These are phyloP conservation scores for Dalechampia spathulata DNA, from an alignment of 441 rosid genomes.

Conservation along the genomic window DNA sequence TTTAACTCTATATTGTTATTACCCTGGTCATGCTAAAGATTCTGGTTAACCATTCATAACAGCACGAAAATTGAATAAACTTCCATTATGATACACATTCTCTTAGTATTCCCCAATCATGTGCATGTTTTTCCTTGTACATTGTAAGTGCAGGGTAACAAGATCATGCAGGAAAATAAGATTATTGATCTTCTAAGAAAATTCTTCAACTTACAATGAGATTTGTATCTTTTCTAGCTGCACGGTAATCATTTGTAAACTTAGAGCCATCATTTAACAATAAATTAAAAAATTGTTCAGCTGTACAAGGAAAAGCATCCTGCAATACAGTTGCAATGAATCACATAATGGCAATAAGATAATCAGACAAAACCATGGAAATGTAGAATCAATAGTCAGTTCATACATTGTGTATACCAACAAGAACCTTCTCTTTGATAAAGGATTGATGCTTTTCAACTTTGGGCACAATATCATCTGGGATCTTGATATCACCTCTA, in stretches of 20 bases:
- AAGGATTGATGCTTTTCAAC: constrained; percentile 62
- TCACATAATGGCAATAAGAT: constrained; percentile 11
- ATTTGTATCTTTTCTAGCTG: constrained; percentile 70
- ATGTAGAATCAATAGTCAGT: constrained; percentile 11
- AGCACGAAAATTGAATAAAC: neutral
- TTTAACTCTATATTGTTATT: too few species aligned
- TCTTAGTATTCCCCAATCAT: neutral
- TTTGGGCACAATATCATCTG: constrained; percentile 42
- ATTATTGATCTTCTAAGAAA: constrained; percentile 1
- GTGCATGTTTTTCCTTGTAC: neutral
- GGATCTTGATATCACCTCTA: constrained; percentile 42
- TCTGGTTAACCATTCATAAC: too few species aligned
- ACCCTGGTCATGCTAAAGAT: neutral
- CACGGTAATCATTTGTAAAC: constrained; percentile 60
- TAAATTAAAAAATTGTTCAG: constrained; percentile 57
- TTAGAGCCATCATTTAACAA: constrained; percentile 65
- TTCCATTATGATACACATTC: neutral
- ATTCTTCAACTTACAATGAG: constrained; percentile 56
- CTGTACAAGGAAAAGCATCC: constrained; percentile 70
- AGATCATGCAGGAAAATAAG: constrained; percentile 2
- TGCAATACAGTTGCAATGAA: constrained; percentile 30
- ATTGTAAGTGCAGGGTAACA: neutral
- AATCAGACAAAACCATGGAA: constrained; percentile 12
- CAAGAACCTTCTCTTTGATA: constrained; percentile 84
- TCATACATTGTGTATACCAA: constrained; percentile 58